Evolutionary conservation across 2,329 filamentous ascomycete genomes (phyloP).

Genomic region (Stenocarpella maydis): DNA sequence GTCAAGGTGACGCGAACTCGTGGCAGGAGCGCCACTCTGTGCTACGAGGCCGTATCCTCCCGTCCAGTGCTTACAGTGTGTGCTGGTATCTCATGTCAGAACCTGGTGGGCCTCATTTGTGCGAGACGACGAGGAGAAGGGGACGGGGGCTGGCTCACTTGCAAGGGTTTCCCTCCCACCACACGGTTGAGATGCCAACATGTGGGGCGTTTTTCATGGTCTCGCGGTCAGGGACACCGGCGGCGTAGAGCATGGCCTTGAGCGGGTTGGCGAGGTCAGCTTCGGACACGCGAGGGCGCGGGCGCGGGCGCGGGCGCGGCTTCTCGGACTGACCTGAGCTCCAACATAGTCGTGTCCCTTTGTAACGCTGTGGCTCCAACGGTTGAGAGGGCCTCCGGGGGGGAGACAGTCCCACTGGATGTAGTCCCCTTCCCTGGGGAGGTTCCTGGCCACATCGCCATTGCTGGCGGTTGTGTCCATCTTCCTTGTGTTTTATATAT

Average conservation of each 20-base stretch:
- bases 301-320: background rate
- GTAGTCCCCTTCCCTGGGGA: constrained; percentile 62
- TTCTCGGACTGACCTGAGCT: constrained; percentile 72
- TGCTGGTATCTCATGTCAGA: constrained; percentile 48
- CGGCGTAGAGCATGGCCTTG: constrained; percentile 93
- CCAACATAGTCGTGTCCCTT: constrained; percentile 89
- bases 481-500: background rate
- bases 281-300: background rate
- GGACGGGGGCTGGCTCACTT: constrained; percentile 65
- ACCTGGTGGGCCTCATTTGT: background rate
- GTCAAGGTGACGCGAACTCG: background rate
- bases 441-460: constrained; percentile 28
- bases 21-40: background rate
- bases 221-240: constrained; percentile 82
- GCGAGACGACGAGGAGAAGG: background rate
- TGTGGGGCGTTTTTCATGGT: constrained; percentile 92
- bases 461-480: background rate
- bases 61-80: constrained; percentile 52
- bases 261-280: background rate
- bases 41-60: background rate
- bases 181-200: constrained; percentile 89
- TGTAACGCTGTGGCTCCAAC: constrained; percentile 85
- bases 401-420: constrained; percentile 61
- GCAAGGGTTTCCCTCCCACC: constrained; percentile 98
- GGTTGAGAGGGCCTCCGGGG: constrained; percentile 72